Conservation (phyloP, 2,329 filamentous ascomycete species). For the Nemania bipapillata region DNA sequence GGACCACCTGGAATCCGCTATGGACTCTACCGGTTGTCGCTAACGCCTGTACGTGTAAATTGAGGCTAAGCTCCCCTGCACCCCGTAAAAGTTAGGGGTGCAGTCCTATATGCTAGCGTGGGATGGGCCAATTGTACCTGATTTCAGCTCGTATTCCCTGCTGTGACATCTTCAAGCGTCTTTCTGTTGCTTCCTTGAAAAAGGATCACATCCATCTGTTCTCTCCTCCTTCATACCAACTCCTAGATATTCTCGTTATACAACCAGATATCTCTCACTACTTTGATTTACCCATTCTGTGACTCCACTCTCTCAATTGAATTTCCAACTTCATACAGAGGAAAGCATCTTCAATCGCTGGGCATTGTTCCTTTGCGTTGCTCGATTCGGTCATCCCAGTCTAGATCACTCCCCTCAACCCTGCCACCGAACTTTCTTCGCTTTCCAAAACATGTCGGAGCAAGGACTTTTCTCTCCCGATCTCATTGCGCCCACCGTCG, state of each 20-base stretch:
- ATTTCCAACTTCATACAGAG: not conserved
- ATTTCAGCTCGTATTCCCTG: slow-evolving; percentile 21
- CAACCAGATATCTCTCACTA: not conserved
- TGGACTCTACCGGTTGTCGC: slow-evolving; percentile 21
- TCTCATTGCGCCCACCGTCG: slow-evolving; percentile 81
- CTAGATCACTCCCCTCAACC: not conserved
- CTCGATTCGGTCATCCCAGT: slow-evolving; percentile 3
- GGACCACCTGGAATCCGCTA: slow-evolving; percentile 8
- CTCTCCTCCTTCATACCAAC: not conserved
- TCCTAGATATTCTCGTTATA: slow-evolving; percentile 6
- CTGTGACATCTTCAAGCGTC: slow-evolving; percentile 9
- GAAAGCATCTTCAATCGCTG: not conserved
- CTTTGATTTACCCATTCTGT: not conserved
- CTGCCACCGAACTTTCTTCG: not conserved
- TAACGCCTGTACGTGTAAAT: slow-evolving; percentile 24
- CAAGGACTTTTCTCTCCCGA: slow-evolving; percentile 78
- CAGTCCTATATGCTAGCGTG: not conserved
- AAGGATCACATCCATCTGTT: not conserved
- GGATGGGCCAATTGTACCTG: not conserved
- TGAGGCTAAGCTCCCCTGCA: slow-evolving; percentile 37
- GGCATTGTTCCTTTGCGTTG: not conserved
- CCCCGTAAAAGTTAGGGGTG: slow-evolving; percentile 6
- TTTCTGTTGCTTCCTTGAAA: slow-evolving; percentile 1
- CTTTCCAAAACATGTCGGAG: slow-evolving; percentile 50
- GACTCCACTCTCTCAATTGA: not conserved